Percentiles rank a stretch among this genome's conserved stretches.
These are phyloP conservation scores for Saccharomyces pastorianus DNA, from an alignment of 1,139 yeast species.

Conservation along the genomic window DNA sequence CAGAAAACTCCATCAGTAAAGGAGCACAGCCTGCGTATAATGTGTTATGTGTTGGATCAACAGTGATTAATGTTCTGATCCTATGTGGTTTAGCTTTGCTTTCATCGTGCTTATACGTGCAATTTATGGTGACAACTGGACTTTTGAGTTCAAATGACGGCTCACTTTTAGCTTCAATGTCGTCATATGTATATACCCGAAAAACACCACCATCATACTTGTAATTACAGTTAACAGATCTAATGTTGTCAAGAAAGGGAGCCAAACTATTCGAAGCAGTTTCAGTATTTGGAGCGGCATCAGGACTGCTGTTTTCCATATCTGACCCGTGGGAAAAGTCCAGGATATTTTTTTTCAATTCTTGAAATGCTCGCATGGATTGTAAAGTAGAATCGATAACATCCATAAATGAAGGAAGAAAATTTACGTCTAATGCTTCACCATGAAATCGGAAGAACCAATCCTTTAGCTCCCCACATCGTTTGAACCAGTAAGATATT, in stretches of 20 bases:
- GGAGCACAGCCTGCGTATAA: slow-evolving; percentile 74
- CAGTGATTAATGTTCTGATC: slow-evolving; percentile 23
- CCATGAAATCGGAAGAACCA: slow-evolving; percentile 48
- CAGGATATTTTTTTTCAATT: slow-evolving; percentile 5
- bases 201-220: slow-evolving; percentile 68
- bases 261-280: slow-evolving; percentile 9
- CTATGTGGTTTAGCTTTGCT: slow-evolving; percentile 27
- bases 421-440: slow-evolving; percentile 58
- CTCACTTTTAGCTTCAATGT: slow-evolving; percentile 39
- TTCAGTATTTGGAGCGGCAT: slow-evolving; percentile 2
- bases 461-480: slow-evolving; percentile 31
- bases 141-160: slow-evolving; percentile 62
- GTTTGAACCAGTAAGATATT: slow-evolving; percentile 42
- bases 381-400: slow-evolving; percentile 41
- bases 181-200: slow-evolving; percentile 36
- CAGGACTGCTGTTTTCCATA: slow-evolving; percentile 13
- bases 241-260: slow-evolving; percentile 29
- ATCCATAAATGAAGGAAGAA: slow-evolving; percentile 45
- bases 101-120: slow-evolving; percentile 36
- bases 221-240: slow-evolving; percentile 45
- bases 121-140: slow-evolving; percentile 62
- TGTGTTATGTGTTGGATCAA: slow-evolving; percentile 56
- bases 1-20: slow-evolving; percentile 52
- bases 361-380: slow-evolving; percentile 41
- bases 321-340: slow-evolving; percentile 2